Base-by-base conservation (phyloP, 306 rosid species). In the Begonia peltatifolia region DNA sequence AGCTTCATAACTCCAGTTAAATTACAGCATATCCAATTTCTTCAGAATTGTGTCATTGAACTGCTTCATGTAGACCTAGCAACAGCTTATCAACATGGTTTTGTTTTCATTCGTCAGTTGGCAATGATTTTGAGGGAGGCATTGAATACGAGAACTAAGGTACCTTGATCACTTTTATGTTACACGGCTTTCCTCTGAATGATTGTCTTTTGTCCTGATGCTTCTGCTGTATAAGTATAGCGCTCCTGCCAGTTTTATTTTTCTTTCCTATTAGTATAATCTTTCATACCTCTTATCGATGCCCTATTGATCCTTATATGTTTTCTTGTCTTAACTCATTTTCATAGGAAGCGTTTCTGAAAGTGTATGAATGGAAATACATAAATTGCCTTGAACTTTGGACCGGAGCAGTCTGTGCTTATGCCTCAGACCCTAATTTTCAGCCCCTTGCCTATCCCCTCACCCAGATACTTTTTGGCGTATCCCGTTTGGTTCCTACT, bases 321-420 rank as follows among this genome's bases (percentile, higher is more conserved):
- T 14, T 62, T 79, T 73, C 36, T 55, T 25, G 35, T 25, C 35
- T 25, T 25, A 25, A 38, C 58, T 55, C 51, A 53, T 12, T 76
- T 65, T 59, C 68, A 18, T 53, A 90, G 97, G 97, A 90, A 81
- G 78, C 94, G 57, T 90, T 86, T 59, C 87, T 80, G 23, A 90
- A 85, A 76, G 95, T 90, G 54, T 90, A 83, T 56, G 97, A 83
- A 63, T 85, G 95, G 95, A 90, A 90, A 58, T 85, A 74, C 73
- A 80, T 90, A 55, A 83, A 79, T 69, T 85, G 87, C 75, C 97
- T 90, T 61, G 95, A 85, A 70, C 94, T 90, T 51, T 90, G 95
- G 97, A 83, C 94, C 20, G 79, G 80, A 52, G 87, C 92, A 50
- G 14, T 85, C 42, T 77, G 86, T 65, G 75, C 95, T 53, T 85